These are phyloP conservation scores for Saccharomycopsis guyanensis DNA, from an alignment of 805 yeast genomes.

Conservation along the genomic window DNA sequence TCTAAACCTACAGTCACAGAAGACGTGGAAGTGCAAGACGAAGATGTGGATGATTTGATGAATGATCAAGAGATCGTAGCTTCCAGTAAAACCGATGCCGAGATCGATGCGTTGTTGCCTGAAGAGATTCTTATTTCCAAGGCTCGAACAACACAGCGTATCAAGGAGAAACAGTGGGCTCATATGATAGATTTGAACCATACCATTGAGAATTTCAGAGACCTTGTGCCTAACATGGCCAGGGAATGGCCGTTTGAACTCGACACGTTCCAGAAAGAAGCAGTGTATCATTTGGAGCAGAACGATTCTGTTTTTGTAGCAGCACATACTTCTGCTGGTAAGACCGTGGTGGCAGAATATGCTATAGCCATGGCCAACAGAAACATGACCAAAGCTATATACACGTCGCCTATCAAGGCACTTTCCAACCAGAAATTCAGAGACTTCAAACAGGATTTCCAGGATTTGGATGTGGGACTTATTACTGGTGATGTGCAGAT, in stretches of 20 bases:
- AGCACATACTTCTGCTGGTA: slow-evolving; percentile 98
- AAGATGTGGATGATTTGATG: slow-evolving; percentile 31
- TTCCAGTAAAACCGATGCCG: slow-evolving; percentile 19
- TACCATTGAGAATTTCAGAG: slow-evolving; percentile 73
- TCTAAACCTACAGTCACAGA: slow-evolving; percentile 17
- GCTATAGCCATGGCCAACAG: slow-evolving; percentile 95
- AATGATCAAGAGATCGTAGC: slow-evolving; percentile 17
- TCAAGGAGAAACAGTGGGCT: slow-evolving; percentile 72
- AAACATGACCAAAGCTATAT: slow-evolving; percentile 94
- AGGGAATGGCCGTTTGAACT: slow-evolving; percentile 90
- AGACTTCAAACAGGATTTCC: slow-evolving; percentile 74
- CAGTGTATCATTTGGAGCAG: slow-evolving; percentile 90
- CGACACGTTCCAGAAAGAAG: slow-evolving; percentile 94
- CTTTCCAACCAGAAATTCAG: slow-evolving; percentile 84
- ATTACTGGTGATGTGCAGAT: slow-evolving; percentile 98
- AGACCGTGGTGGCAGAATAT: slow-evolving; percentile 96
- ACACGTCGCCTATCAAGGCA: slow-evolving; percentile 93
- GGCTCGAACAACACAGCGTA: slow-evolving; percentile 22
- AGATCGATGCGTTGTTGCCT: slow-evolving; percentile 43
- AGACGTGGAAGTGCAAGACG: slow-evolving; percentile 10
- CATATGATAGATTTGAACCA: slow-evolving; percentile 87
- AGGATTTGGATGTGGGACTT: slow-evolving; percentile 82
- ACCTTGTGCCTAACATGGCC: slow-evolving; percentile 89
- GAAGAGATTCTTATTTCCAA: slow-evolving; percentile 42
- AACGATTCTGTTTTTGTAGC: slow-evolving; percentile 99